phyloP scores from a whole-genome alignment of 2,329 filamentous ascomycete genomes.

The Hawksworthiomyces lignivorus region DNA sequence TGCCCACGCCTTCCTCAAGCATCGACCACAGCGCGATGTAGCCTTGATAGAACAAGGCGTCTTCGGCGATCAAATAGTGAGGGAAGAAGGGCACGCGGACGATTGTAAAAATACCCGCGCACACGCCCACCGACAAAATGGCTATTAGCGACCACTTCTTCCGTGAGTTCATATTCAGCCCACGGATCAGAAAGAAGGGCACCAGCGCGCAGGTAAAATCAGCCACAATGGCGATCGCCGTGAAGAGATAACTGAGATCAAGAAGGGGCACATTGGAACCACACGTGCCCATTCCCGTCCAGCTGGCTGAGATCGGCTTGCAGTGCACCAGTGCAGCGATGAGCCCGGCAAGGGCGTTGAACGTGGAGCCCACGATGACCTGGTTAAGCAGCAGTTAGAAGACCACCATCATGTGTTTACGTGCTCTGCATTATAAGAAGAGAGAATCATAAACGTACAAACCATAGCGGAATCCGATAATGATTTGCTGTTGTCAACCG shows the following conservation, averaged over 20 bases:
- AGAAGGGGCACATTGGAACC: conserved; percentile 11
- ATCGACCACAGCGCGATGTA: conserved; percentile 11
- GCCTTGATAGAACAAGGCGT: conserved; percentile 9
- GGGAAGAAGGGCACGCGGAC: conserved; percentile 20
- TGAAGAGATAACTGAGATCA: conserved; percentile 10
- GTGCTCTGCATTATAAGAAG: too few relatives aligned
- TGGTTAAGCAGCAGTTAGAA: too few relatives aligned
- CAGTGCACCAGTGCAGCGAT: conserved; percentile 15
- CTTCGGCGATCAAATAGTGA: conserved; percentile 6
- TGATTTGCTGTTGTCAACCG: conserved; percentile 8
- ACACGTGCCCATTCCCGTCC: conserved; percentile 15
- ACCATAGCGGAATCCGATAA: conserved; percentile 11
- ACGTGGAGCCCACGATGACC: conserved; percentile 7
- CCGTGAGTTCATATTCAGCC: conserved; percentile 12
- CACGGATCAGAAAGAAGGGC: conserved; percentile 13
- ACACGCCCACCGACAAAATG: conserved; percentile 17
- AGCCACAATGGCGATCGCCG: conserved; percentile 8
- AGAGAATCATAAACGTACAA: too few relatives aligned
- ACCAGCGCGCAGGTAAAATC: conserved; percentile 13
- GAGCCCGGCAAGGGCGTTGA: conserved; percentile 14
- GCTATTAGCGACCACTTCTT: conserved; percentile 10
- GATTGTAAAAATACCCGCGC: conserved; percentile 29
- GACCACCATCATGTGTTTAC: too few relatives aligned
- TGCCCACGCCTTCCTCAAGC: conserved; percentile 10
- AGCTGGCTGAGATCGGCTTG: conserved; percentile 13